phyloP scores from a whole-genome alignment of 371 early-diverging fungal genomes.

The Mucor circinelloides region DNA sequence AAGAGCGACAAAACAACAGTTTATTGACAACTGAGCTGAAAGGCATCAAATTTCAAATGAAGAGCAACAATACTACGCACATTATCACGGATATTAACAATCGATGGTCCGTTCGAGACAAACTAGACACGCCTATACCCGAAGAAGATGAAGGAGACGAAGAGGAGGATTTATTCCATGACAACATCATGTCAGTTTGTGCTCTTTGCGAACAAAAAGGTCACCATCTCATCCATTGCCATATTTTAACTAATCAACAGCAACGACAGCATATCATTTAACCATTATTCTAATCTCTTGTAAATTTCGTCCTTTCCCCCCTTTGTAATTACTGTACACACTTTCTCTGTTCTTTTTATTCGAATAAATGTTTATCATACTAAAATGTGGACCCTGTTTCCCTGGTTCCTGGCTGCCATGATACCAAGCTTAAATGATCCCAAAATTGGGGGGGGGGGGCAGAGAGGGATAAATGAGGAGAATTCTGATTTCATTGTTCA shows the following conservation, averaged over 20 bases:
- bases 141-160: constrained; percentile 17
- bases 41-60: constrained; percentile 9
- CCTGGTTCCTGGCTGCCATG: background rate
- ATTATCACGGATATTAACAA: background rate
- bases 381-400: background rate
- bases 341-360: background rate
- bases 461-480: too few species aligned
- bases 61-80: background rate
- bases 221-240: constrained; percentile 24
- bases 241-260: constrained; percentile 1
- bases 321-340: background rate
- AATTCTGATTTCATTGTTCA: background rate
- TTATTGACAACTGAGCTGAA: constrained; percentile 14
- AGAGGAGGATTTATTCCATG: constrained; percentile 5
- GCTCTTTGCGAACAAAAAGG: constrained; percentile 22
- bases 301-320: background rate
- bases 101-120: background rate
- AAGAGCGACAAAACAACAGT: constrained; percentile 9
- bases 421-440: too few species aligned
- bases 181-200: background rate
- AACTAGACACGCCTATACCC: constrained; percentile 24
- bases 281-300: background rate
- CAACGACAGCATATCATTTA: background rate
- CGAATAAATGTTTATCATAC: background rate
- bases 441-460: too few species aligned